Percentiles rank a stretch among this genome's conserved stretches.
phyloP scores from a whole-genome alignment of 208 protist genomes.

The Porcisia hertigi region DNA sequence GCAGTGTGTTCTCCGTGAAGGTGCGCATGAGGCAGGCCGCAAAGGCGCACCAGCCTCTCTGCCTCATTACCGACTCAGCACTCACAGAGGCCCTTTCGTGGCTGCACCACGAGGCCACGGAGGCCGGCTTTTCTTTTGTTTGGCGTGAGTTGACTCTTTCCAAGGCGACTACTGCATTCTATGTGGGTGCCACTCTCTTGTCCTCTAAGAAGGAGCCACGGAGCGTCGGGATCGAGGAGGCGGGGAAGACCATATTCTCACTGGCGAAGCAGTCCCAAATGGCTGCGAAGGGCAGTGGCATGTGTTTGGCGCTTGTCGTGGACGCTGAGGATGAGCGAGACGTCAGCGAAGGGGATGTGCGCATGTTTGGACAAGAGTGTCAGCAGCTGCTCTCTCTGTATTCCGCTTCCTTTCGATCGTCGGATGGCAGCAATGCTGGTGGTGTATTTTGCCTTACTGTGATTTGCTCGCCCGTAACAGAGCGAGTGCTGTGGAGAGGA shows the following conservation, averaged over 20 bases:
- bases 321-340: not conserved
- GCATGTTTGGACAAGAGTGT: conserved; percentile 12
- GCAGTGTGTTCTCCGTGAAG: conserved; percentile 6
- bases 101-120: conserved; percentile 20
- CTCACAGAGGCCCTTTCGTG: conserved; percentile 18
- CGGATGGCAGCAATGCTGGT: not conserved
- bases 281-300: conserved; percentile 9
- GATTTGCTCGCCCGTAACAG: conserved; percentile 19
- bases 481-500: conserved; percentile 29
- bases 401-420: not conserved
- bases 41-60: conserved; percentile 19
- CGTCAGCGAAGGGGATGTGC: not conserved
- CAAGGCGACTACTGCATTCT: conserved; percentile 2
- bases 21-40: conserved; percentile 23
- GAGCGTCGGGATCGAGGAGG: conserved; percentile 3
- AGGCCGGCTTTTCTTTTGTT: conserved; percentile 16
- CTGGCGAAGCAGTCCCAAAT: conserved; percentile 6
- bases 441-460: conserved; percentile 28
- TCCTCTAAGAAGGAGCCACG: not conserved
- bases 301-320: conserved; percentile 24
- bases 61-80: conserved; percentile 21
- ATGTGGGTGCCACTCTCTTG: not conserved
- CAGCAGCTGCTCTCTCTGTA: conserved; percentile 26
- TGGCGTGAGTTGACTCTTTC: conserved; percentile 27
- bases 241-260: conserved; percentile 11